Conservation (phyloP, 2,329 filamentous ascomycete species). For the Pseudogymnoascus sp. region DNA sequence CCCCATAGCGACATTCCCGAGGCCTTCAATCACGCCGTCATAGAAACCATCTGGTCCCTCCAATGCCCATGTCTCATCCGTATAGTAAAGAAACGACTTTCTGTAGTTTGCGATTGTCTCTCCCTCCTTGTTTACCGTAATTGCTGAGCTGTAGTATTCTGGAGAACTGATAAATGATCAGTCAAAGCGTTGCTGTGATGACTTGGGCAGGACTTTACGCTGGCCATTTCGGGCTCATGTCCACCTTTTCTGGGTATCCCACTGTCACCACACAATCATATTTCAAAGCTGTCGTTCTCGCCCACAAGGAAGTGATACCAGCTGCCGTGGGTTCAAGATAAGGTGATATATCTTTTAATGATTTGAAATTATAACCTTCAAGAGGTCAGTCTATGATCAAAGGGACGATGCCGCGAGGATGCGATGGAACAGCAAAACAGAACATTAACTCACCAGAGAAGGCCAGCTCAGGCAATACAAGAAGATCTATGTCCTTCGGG, state of each 20-base stretch:
- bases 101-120: constrained; percentile 54
- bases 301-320: constrained; percentile 66
- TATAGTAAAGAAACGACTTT: constrained; percentile 51
- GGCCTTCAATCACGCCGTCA: constrained; percentile 34
- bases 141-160: constrained; percentile 48
- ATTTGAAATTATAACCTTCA: constrained; percentile 69
- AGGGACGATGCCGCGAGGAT: background rate
- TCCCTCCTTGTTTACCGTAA: constrained; percentile 50
- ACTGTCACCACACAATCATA: constrained; percentile 60
- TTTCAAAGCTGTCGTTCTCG: constrained; percentile 55
- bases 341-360: constrained; percentile 57
- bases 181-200: background rate
- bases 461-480: constrained; percentile 69
- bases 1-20: constrained; percentile 49
- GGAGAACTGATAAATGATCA: constrained; percentile 29
- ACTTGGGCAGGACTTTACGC: constrained; percentile 22
- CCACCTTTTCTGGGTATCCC: constrained; percentile 67
- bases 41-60: constrained; percentile 48
- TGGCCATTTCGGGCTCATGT: constrained; percentile 43
- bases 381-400: background rate
- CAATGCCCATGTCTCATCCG: constrained; percentile 54
- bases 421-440: background rate
- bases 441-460: constrained; percentile 51
- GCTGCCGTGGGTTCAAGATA: constrained; percentile 59
- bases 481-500: constrained; percentile 52